Base-by-base conservation (phyloP, 805 yeast genomes). In the Vanderwaltozyma tropicalis region DNA sequence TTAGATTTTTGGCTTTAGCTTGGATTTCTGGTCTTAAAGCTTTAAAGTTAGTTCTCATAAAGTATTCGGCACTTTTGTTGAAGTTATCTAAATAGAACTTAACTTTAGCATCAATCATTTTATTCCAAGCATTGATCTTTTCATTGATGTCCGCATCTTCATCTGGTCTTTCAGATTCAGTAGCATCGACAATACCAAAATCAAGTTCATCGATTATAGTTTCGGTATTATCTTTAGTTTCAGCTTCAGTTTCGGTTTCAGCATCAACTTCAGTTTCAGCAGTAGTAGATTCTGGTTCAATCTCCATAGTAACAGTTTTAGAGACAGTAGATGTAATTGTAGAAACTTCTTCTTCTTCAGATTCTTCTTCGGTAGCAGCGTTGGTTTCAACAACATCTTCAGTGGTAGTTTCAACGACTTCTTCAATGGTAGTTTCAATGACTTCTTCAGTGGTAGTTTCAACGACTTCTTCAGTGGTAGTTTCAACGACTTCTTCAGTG, bases 71-170 rank as follows among this genome's bases (percentile, higher is more conserved):
- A 14, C 3, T 10, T 20, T 27, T 18, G 2, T 11, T 25, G 15
- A 30, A 30, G 3, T 3, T 2, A 6, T 17, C 29, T 5, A 24
- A 10, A 14, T 17, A 25, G n/a, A 15, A 35, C 2, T 37, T 20
- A 5, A 31, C 11, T 17, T 37, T 37, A 12, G 39, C 28, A 31
- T 37, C 25, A 26, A 37, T 22, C 35, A 37, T 37, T 25, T 37
- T 37, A 26, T 31, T 15, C 39, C 34, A 37, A 21, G 28, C 34
- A 24, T 20, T 5, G n/a, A 31, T 14, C 6, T 31, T 17, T 11
- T 27, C 28, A n/a, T 27, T 22, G 8, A 31, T 14, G 19, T 31
- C 11, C 5, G 32, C 39, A 18, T 21, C 10, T 10, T 26, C 35
- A 2, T 31, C 13, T 16, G 30, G 27, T 20, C 18, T 27, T 4